These are phyloP conservation scores for Sporisorium sorghi DNA, from an alignment of 1,284 basidiomycete genomes.

Conservation along the genomic window DNA sequence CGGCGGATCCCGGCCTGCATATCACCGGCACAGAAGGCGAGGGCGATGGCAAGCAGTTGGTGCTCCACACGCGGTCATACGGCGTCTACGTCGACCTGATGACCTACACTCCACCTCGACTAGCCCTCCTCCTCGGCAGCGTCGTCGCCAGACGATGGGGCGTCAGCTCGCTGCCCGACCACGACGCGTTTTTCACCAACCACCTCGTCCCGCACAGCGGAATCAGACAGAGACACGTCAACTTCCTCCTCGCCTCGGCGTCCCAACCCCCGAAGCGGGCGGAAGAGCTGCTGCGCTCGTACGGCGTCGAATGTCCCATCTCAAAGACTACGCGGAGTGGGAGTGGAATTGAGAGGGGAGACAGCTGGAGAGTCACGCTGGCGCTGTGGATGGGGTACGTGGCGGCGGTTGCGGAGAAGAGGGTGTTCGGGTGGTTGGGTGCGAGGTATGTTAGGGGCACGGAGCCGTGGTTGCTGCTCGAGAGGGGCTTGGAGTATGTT, in stretches of 20 bases:
- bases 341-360: slow-evolving; percentile 66
- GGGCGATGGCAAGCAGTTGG: slow-evolving; percentile 5
- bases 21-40: not conserved
- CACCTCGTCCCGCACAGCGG: not conserved
- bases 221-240: slow-evolving; percentile 9
- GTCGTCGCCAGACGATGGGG: slow-evolving; percentile 66
- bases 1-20: slow-evolving; percentile 22
- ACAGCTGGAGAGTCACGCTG: slow-evolving; percentile 6
- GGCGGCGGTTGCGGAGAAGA: slow-evolving; percentile 33
- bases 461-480: slow-evolving; percentile 50
- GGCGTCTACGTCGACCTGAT: slow-evolving; percentile 75
- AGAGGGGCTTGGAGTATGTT: slow-evolving; percentile 24
- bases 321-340: too few relatives aligned
- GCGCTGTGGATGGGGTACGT: slow-evolving; percentile 18
- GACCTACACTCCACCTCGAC: slow-evolving; percentile 71
- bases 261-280: slow-evolving; percentile 63
- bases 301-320: too few relatives aligned
- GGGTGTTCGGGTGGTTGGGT: slow-evolving; percentile 29
- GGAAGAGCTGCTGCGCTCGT: slow-evolving; percentile 70
- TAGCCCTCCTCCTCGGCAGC: slow-evolving; percentile 71
- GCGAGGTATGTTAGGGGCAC: slow-evolving; percentile 51
- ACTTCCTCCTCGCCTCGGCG: slow-evolving; percentile 54
- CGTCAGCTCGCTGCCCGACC: slow-evolving; percentile 69
- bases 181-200: slow-evolving; percentile 69
- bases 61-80: slow-evolving; percentile 73